A percentile compares a stretch with the other conserved stretches of the same genome.
Evolutionary conservation across 2,329 filamentous ascomycete species (phyloP).

Genomic region (Neonectria coccinea): DNA sequence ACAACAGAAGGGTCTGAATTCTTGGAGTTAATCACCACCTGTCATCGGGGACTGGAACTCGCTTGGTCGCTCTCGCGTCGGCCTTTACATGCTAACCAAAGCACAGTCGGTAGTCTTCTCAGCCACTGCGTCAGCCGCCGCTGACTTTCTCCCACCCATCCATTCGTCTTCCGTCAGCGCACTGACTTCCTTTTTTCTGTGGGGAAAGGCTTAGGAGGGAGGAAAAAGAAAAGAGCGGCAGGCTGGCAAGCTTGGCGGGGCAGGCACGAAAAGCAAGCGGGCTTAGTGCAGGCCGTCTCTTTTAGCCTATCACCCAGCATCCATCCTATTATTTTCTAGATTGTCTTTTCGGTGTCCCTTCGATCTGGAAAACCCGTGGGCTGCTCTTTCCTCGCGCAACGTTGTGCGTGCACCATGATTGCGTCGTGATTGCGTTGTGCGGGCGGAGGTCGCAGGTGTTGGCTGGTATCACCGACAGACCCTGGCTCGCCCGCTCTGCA

Average conservation of each 20-base stretch:
- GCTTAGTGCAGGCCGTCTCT: not conserved
- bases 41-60: not conserved
- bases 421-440: constrained; percentile 20
- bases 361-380: not conserved
- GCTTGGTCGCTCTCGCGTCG: not conserved
- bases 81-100: not conserved
- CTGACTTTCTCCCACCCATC: constrained; percentile 1
- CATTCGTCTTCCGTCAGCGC: constrained; percentile 18
- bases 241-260: not conserved
- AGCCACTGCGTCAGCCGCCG: constrained; percentile 27
- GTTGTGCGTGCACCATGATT: not conserved
- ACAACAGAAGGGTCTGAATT: not conserved
- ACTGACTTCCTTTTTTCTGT: constrained; percentile 5
- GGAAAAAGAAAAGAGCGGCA: constrained; percentile 4
- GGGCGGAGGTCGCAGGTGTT: constrained; percentile 20
- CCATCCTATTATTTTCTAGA: constrained; percentile 4
- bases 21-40: not conserved
- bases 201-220: constrained; percentile 11
- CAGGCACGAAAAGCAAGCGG: constrained; percentile 6
- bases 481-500: constrained; percentile 26
- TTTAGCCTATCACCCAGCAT: not conserved
- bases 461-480: constrained; percentile 30
- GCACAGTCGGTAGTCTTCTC: constrained; percentile 5
- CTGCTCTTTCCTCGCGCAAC: constrained; percentile 10
- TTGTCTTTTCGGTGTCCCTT: constrained; percentile 1